Conservation (phyloP, 1,284 basidiomycete species). For the Cutaneotrichosporon cavernicola region DNA sequence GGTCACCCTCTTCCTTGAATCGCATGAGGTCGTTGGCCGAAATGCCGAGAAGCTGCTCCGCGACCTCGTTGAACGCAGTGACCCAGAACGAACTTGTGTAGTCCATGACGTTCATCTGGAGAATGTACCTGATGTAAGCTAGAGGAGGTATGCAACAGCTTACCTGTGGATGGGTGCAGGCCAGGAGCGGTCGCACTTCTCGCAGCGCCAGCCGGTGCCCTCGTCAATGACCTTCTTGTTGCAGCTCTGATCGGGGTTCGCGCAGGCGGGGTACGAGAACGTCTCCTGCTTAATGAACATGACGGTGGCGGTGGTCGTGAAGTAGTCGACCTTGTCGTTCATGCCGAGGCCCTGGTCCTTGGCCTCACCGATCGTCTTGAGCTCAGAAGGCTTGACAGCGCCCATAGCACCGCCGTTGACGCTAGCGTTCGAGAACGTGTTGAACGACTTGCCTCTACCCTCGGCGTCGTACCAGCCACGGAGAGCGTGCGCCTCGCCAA, state of each 20-base stretch:
- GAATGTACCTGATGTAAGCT: slow-evolving; percentile 68
- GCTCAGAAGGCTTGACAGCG: slow-evolving; percentile 62
- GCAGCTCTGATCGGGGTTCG: slow-evolving; percentile 64
- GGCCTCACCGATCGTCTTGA: slow-evolving; percentile 76
- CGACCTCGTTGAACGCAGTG: slow-evolving; percentile 93
- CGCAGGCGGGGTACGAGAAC: slow-evolving; percentile 88
- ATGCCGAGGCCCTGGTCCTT: slow-evolving; percentile 76
- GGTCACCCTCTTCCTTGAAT: slow-evolving; percentile 69
- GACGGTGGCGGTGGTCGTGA: slow-evolving; percentile 78
- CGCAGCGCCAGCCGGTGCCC: slow-evolving; percentile 78
- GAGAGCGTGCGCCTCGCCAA: slow-evolving; percentile 76
- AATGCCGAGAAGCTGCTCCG: slow-evolving; percentile 72
- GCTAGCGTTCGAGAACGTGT: slow-evolving; percentile 63
- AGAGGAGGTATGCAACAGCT: slow-evolving; percentile 31
- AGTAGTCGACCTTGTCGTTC: slow-evolving; percentile 77
- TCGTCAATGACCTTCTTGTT: slow-evolving; percentile 86
- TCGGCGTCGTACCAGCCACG: slow-evolving; percentile 84
- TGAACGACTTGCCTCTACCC: slow-evolving; percentile 66
- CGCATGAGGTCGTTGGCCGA: slow-evolving; percentile 75
- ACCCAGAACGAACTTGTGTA: slow-evolving; percentile 88
- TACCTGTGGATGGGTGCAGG: slow-evolving; percentile 77
- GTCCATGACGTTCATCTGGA: slow-evolving; percentile 85
- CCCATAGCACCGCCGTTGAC: slow-evolving; percentile 46
- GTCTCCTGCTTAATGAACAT: slow-evolving; percentile 87
- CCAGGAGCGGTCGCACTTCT: slow-evolving; percentile 82